These are phyloP conservation scores for Akanthomyces muscarius DNA, from an alignment of 2,329 filamentous ascomycete species.

Conservation along the genomic window DNA sequence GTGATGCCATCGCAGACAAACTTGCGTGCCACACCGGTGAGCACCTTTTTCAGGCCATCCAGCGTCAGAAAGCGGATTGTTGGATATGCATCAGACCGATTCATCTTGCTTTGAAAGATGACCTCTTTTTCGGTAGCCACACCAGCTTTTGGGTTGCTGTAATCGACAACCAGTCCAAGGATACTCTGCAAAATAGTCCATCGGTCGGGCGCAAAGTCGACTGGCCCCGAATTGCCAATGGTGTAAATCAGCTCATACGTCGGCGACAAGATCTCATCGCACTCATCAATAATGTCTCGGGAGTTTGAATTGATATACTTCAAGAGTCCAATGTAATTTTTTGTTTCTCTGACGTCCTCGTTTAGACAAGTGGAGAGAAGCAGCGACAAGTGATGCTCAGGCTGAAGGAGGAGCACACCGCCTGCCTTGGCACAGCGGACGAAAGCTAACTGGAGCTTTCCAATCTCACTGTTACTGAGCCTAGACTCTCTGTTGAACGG, in stretches of 20 bases:
- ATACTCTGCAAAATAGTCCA: conserved; percentile 51
- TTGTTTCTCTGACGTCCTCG: conserved; percentile 26
- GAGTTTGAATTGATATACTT: conserved; percentile 40
- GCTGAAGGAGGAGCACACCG: conserved; percentile 58
- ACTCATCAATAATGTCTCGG: conserved; percentile 61
- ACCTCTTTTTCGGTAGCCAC: neutral
- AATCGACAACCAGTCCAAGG: neutral
- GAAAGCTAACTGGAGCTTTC: conserved; percentile 36
- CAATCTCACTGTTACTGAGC: conserved; percentile 30
- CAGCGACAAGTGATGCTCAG: conserved; percentile 61
- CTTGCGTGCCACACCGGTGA: conserved; percentile 33
- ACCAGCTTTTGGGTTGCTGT: neutral
- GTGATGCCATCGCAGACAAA: conserved; percentile 29
- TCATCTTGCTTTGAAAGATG: neutral
- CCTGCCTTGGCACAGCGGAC: conserved; percentile 44
- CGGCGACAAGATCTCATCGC: conserved; percentile 58
- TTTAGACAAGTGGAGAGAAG: conserved; percentile 51
- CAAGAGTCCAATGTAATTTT: conserved; percentile 38
- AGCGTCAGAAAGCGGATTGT: neutral
- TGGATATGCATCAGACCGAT: neutral
- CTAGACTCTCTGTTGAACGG: conserved; percentile 53
- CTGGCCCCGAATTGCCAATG: conserved; percentile 46
- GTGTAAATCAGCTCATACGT: conserved; percentile 63
- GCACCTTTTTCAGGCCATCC: conserved; percentile 6
- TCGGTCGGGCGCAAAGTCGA: conserved; percentile 51